A percentile compares a stretch with the other conserved stretches of the same genome.
phyloP scores from a whole-genome alignment of 2,329 filamentous ascomycete species.

The Atkinsonella hypoxylon region DNA sequence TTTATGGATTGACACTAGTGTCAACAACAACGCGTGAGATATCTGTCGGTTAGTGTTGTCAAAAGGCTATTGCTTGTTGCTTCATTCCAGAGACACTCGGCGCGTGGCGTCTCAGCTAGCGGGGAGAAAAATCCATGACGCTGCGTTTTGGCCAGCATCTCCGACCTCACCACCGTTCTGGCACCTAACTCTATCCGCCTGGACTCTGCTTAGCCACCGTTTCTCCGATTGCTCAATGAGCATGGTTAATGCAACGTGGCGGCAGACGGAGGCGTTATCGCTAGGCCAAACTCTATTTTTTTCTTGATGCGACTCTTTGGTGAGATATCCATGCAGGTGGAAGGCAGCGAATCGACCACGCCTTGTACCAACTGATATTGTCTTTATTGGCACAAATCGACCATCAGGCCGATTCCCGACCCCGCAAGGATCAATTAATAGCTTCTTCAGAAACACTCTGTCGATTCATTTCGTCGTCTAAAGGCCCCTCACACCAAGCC shows the following conservation, averaged over 20 bases:
- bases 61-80: not conserved
- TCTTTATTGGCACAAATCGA: not conserved
- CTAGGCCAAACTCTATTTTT: not conserved
- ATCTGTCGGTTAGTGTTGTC: not conserved
- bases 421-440: not conserved
- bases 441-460: not conserved
- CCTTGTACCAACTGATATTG: not conserved
- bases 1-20: not conserved
- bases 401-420: not conserved
- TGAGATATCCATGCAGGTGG: not conserved
- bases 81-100: conserved; percentile 1
- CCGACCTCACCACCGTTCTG: not conserved
- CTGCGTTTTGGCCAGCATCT: not conserved
- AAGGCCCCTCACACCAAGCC: not conserved
- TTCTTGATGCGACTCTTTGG: not conserved
- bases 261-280: not conserved
- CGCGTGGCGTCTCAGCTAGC: not conserved
- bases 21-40: not conserved
- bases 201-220: not conserved
- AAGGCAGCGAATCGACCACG: not conserved
- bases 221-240: not conserved
- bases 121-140: not conserved
- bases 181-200: not conserved
- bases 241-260: not conserved
- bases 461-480: not conserved